phyloP scores from a whole-genome alignment of 805 yeast species.

The Starmerella gropengiesseri region DNA sequence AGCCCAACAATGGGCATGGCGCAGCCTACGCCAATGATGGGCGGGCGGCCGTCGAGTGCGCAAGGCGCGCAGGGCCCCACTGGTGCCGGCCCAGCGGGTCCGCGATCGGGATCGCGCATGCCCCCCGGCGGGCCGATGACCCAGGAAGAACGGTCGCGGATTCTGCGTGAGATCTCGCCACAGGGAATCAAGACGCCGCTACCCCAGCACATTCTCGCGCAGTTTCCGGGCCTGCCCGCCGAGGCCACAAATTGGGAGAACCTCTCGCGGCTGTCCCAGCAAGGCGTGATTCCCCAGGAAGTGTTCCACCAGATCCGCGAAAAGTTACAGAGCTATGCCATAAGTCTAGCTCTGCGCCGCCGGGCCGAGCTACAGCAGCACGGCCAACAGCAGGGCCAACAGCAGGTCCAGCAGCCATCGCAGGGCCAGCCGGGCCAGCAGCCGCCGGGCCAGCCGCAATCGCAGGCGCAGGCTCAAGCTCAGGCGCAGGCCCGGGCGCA shows the following conservation, averaged over 20 bases:
- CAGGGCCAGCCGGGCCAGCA: constrained; percentile 17
- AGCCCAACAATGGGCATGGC: neutral
- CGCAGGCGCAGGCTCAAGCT: constrained; percentile 20
- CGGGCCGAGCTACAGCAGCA: constrained; percentile 8
- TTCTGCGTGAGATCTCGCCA: constrained; percentile 17
- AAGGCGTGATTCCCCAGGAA: constrained; percentile 22
- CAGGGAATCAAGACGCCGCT: constrained; percentile 45
- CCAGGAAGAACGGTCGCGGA: constrained; percentile 13
- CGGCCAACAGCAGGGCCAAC: constrained; percentile 19
- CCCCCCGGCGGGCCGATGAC: constrained; percentile 4
- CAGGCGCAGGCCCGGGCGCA: constrained; percentile 22
- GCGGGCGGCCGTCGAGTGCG: neutral
- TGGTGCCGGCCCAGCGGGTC: neutral
- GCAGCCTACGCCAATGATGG: neutral
- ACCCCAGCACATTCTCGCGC: constrained; percentile 53
- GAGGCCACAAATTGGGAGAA: constrained; percentile 74
- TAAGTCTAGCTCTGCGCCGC: constrained; percentile 27
- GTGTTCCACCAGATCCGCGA: constrained; percentile 26
- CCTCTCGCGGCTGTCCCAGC: constrained; percentile 43
- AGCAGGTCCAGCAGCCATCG: constrained; percentile 14
- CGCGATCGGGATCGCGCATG: neutral
- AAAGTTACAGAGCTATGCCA: constrained; percentile 24
- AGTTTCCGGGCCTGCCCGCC: constrained; percentile 67
- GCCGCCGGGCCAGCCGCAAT: constrained; percentile 20
- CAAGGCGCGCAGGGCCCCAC: neutral